Percentiles rank a stretch among this genome's conserved stretches.
phyloP scores from a whole-genome alignment of 1,139 yeast genomes.

The Pichia sp. region DNA sequence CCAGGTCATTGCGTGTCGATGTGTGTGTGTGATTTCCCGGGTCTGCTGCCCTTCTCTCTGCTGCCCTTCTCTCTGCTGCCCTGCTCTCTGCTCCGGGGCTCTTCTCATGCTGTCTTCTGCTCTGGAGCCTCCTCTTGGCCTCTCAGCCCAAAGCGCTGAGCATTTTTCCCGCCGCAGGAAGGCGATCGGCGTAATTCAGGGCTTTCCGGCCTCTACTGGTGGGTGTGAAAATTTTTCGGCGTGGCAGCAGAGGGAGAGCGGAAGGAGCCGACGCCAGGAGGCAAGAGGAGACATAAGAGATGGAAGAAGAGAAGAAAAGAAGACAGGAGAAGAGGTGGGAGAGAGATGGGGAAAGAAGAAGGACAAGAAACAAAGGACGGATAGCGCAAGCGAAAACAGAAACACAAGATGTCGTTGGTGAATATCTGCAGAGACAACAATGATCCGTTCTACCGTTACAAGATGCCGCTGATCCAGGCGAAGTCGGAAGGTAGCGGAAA shows the following conservation, averaged over 20 bases:
- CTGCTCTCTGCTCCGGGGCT: no score
- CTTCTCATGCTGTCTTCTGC: no score
- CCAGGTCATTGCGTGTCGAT: slow-evolving; percentile 6
- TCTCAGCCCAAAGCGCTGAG: neutral
- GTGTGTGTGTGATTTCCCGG: no score
- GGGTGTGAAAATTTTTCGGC: neutral
- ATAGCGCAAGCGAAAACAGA: neutral
- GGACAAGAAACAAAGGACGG: no score
- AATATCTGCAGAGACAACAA: slow-evolving; percentile 96
- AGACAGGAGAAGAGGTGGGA: no score
- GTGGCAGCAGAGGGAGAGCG: neutral
- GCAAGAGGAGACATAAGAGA: neutral
- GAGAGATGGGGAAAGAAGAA: no score
- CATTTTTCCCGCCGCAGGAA: neutral
- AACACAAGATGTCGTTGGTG: slow-evolving; percentile 64
- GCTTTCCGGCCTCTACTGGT: neutral
- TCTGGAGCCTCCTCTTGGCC: no score
- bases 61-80: no score
- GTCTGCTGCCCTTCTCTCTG: no score
- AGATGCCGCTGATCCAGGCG: slow-evolving; percentile 97
- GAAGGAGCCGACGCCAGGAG: neutral
- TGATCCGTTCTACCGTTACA: slow-evolving; percentile 98
- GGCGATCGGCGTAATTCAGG: no score
- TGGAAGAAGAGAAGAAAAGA: no score
- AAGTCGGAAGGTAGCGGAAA: slow-evolving; percentile 99